Conservation (phyloP, 2,329 filamentous ascomycete species). For the Diplodia scrobiculata region DNA sequence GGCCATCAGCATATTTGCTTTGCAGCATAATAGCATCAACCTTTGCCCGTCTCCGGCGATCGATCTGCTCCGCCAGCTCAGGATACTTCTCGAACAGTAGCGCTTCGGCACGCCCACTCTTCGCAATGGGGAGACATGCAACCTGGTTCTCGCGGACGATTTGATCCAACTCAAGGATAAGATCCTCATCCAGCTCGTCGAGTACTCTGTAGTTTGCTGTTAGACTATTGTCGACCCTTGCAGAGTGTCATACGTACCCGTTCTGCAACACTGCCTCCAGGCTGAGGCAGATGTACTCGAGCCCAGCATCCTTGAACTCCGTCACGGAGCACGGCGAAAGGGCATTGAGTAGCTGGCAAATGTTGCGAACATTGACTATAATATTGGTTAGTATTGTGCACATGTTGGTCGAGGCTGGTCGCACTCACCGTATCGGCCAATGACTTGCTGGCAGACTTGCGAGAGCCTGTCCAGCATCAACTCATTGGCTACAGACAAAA, state of each 20-base stretch:
- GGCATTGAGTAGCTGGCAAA: constrained; percentile 80
- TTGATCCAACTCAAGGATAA: constrained; percentile 78
- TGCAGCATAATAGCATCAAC: constrained; percentile 77
- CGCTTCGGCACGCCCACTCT: constrained; percentile 71
- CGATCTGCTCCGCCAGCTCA: constrained; percentile 64
- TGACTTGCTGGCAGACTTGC: constrained; percentile 81
- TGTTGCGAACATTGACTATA: constrained; percentile 76
- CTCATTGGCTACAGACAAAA: constrained; percentile 88
- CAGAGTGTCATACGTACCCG: constrained; percentile 51
- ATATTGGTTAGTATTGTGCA: constrained; percentile 20
- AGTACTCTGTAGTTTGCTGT: constrained; percentile 58
- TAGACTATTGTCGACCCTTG: neutral
- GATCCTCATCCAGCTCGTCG: constrained; percentile 79
- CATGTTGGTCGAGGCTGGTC: constrained; percentile 35
- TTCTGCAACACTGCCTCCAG: constrained; percentile 92
- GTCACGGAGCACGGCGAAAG: constrained; percentile 80
- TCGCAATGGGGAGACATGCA: constrained; percentile 72
- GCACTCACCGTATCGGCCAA: constrained; percentile 71
- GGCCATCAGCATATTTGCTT: constrained; percentile 64
- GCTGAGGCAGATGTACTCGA: constrained; percentile 91
- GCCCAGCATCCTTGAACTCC: constrained; percentile 81
- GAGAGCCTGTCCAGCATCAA: constrained; percentile 91
- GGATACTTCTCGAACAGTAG: constrained; percentile 67
- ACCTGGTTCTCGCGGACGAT: constrained; percentile 82
- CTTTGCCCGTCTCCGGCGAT: constrained; percentile 68